Conservation (phyloP, 768 basidiomycete species). For the Arthromyces matolae region DNA sequence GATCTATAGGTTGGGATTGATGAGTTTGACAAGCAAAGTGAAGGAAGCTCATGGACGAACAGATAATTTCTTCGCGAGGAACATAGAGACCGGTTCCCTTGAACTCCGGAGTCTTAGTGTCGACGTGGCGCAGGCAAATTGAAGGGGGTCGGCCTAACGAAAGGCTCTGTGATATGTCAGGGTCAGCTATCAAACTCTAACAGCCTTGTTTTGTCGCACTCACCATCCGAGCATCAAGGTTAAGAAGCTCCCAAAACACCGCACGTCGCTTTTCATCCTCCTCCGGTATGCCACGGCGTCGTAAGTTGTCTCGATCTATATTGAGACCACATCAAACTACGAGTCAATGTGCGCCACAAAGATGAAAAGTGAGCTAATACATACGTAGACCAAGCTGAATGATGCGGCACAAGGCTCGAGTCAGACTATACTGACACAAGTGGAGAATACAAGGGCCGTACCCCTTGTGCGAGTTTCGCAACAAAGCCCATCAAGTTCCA, state of each 20-base stretch:
- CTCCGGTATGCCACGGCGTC: conserved; percentile 65
- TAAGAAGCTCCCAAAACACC: conserved; percentile 73
- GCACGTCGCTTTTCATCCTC: conserved; percentile 66
- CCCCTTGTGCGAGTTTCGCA: conserved; percentile 69
- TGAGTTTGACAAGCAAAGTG: not conserved
- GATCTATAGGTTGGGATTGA: conserved; percentile 47
- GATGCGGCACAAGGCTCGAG: conserved; percentile 6
- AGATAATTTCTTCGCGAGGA: conserved; percentile 46
- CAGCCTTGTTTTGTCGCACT: conserved; percentile 1
- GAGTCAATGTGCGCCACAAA: not conserved
- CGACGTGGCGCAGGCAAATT: conserved; percentile 60
- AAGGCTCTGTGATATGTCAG: conserved; percentile 42
- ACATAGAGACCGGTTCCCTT: conserved; percentile 44
- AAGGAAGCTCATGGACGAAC: conserved; percentile 30
- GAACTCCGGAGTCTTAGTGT: conserved; percentile 53
- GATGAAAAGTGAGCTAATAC: conserved; percentile 24
- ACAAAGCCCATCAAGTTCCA: conserved; percentile 78
- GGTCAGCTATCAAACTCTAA: not conserved
- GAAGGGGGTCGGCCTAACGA: conserved; percentile 73
- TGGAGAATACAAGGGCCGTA: conserved; percentile 31
- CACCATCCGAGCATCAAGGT: conserved; percentile 68
- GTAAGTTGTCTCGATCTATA: conserved; percentile 64
- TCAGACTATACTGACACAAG: conserved; percentile 10
- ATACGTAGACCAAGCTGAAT: conserved; percentile 63
- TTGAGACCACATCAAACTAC: conserved; percentile 7